These are phyloP conservation scores for Zasmidium angulare DNA, from an alignment of 2,329 filamentous ascomycete genomes.

Conservation along the genomic window DNA sequence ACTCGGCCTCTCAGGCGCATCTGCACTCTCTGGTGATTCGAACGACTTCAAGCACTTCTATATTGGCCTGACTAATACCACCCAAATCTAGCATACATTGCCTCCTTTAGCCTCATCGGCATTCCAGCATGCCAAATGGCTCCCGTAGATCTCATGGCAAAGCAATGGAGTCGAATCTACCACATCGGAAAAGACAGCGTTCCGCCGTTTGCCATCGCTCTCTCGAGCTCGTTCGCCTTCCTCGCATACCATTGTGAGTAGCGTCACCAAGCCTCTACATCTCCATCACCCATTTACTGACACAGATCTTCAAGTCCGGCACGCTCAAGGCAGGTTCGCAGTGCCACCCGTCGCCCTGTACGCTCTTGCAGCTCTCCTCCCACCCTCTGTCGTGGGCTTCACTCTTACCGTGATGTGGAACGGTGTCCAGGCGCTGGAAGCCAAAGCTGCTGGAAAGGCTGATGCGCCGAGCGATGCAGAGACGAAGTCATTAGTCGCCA, in stretches of 20 bases:
- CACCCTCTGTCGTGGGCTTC: slow-evolving; percentile 28
- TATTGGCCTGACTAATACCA: not conserved
- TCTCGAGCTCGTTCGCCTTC: slow-evolving; percentile 20
- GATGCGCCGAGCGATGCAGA: slow-evolving; percentile 23
- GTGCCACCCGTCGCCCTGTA: slow-evolving; percentile 23
- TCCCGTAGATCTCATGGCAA: slow-evolving; percentile 17
- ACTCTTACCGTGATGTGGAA: slow-evolving; percentile 27
- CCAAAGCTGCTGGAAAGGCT: slow-evolving; percentile 15
- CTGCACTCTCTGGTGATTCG: slow-evolving; percentile 15
- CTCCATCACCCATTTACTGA: not conserved
- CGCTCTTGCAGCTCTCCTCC: slow-evolving; percentile 20
- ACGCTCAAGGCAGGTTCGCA: slow-evolving; percentile 11
- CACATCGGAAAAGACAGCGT: slow-evolving; percentile 21
- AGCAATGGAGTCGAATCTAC: slow-evolving; percentile 28
- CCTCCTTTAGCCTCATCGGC: slow-evolving; percentile 18
- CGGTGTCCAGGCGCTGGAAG: slow-evolving; percentile 20
- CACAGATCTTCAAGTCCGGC: slow-evolving; percentile 9
- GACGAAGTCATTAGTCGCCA: slow-evolving; percentile 21
- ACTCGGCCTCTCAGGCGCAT: slow-evolving; percentile 20
- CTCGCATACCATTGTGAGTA: slow-evolving; percentile 23
- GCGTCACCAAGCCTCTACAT: not conserved
- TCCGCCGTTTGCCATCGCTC: slow-evolving; percentile 22
- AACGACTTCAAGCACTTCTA: not conserved
- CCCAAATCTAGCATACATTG: slow-evolving; percentile 16
- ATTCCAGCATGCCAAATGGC: slow-evolving; percentile 23